Conservation (phyloP, 768 basidiomycete genomes). For the Boletus eberwhitei region DNA sequence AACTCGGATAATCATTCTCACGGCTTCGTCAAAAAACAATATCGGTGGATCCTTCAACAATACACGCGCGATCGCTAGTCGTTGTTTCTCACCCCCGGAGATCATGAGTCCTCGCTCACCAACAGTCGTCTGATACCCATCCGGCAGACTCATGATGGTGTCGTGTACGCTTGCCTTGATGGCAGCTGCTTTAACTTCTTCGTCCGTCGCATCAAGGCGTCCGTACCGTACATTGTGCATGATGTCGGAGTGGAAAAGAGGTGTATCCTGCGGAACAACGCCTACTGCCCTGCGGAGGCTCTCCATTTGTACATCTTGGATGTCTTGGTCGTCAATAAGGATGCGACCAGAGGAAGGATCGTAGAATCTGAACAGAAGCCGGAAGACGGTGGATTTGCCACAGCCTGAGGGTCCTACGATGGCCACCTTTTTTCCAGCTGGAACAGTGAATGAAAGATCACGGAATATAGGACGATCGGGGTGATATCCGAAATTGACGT, state of each 20-base stretch:
- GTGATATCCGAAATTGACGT: conserved; percentile 90
- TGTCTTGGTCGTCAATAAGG: conserved; percentile 82
- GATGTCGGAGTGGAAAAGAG: conserved; percentile 93
- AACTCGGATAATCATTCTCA: conserved; percentile 38
- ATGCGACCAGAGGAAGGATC: conserved; percentile 80
- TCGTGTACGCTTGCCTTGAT: conserved; percentile 84
- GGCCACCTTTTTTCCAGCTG: conserved; percentile 94
- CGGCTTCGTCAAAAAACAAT: conserved; percentile 97
- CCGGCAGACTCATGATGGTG: conserved; percentile 75
- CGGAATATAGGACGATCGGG: conserved; percentile 90
- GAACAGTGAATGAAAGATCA: conserved; percentile 83
- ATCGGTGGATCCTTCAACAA: conserved; percentile 94
- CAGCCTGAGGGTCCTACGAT: conserved; percentile 97
- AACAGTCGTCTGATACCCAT: conserved; percentile 86
- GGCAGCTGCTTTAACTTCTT: conserved; percentile 83
- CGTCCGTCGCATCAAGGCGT: conserved; percentile 79
- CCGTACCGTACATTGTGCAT: conserved; percentile 97
- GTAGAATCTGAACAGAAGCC: conserved; percentile 93
- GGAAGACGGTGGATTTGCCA: conserved; percentile 95
- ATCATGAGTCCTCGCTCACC: conserved; percentile 98
- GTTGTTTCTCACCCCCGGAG: conserved; percentile 97
- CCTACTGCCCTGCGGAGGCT: conserved; percentile 77
- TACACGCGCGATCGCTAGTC: conserved; percentile 90
- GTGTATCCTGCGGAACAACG: conserved; percentile 97
- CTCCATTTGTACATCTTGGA: conserved; percentile 65